Evolutionary conservation across 2,329 filamentous ascomycete genomes (phyloP).

Genomic region (Aspergillus sp.): DNA sequence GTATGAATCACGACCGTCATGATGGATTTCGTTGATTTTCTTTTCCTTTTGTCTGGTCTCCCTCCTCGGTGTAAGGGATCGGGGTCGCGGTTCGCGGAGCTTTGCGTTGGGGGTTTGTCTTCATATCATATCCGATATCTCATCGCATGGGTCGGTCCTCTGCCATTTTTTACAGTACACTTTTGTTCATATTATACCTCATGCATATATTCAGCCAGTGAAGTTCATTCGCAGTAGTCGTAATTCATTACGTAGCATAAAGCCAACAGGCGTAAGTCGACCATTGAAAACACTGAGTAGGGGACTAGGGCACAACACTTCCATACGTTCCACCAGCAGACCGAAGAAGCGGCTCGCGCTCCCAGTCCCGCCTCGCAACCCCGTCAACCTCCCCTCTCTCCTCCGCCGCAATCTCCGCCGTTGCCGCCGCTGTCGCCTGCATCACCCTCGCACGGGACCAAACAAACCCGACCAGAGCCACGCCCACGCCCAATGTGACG

Average conservation of each 20-base stretch:
- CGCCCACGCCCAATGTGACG: conserved; percentile 63
- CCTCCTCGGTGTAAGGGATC: neutral
- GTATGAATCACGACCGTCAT: conserved; percentile 9
- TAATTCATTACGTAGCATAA: too few relatives aligned
- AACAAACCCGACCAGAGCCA: conserved; percentile 67
- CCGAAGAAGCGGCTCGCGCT: conserved; percentile 14
- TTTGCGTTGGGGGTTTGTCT: neutral
- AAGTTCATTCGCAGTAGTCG: neutral
- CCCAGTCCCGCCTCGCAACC: conserved; percentile 16
- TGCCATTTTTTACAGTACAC: too few relatives aligned
- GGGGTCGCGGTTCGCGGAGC: neutral
- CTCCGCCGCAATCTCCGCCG: neutral
- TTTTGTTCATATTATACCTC: neutral
- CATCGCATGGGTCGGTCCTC: too few relatives aligned
- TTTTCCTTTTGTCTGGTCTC: neutral
- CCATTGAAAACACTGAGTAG: too few relatives aligned
- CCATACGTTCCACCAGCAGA: neutral
- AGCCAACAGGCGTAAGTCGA: too few relatives aligned
- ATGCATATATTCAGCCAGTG: neutral
- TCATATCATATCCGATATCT: too few relatives aligned
- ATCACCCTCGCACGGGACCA: conserved; percentile 21
- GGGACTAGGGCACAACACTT: neutral
- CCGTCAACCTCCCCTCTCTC: neutral
- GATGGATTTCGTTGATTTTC: neutral
- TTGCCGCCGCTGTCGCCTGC: neutral